phyloP scores from a whole-genome alignment of 192 early-diverging fungal genomes.

The Spinellus fusiger region DNA sequence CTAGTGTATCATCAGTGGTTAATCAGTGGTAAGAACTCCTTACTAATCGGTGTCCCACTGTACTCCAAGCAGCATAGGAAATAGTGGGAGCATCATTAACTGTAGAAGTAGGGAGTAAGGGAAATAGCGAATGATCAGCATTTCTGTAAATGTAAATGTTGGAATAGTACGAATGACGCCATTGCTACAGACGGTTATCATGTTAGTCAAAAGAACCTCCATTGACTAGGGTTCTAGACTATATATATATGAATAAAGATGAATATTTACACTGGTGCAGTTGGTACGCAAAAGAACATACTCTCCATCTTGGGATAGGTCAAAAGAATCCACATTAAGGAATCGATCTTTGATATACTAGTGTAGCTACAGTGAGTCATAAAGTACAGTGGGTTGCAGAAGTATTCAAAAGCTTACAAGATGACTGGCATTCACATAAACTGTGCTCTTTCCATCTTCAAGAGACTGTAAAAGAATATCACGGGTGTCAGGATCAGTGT shows the following conservation, averaged over 20 bases:
- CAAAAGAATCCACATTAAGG: conserved; percentile 14
- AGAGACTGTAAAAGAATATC: conserved; percentile 27
- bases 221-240: not conserved
- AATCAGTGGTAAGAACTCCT: not conserved
- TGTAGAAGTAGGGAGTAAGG: conserved; percentile 43
- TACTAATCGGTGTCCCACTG: conserved; percentile 64
- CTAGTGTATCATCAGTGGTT: not conserved
- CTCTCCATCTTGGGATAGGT: conserved; percentile 73
- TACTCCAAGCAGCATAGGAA: conserved; percentile 73
- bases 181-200: conserved; percentile 39
- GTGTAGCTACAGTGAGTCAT: not conserved
- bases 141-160: conserved; percentile 78
- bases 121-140: conserved; percentile 46
- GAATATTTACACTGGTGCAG: conserved; percentile 29
- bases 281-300: conserved; percentile 73
- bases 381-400: not conserved
- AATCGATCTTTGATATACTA: conserved; percentile 6
- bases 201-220: not conserved
- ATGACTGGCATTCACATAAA: conserved; percentile 26
- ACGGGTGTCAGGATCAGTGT: conserved; percentile 16
- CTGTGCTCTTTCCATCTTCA: conserved; percentile 14
- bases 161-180: conserved; percentile 81
- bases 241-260: not conserved
- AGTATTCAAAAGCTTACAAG: conserved; percentile 1
- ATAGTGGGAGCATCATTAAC: conserved; percentile 44